A percentile compares a stretch with the other conserved stretches of the same genome.
phyloP scores from a whole-genome alignment of 768 basidiomycete species.

The Lentinula lateritia region DNA sequence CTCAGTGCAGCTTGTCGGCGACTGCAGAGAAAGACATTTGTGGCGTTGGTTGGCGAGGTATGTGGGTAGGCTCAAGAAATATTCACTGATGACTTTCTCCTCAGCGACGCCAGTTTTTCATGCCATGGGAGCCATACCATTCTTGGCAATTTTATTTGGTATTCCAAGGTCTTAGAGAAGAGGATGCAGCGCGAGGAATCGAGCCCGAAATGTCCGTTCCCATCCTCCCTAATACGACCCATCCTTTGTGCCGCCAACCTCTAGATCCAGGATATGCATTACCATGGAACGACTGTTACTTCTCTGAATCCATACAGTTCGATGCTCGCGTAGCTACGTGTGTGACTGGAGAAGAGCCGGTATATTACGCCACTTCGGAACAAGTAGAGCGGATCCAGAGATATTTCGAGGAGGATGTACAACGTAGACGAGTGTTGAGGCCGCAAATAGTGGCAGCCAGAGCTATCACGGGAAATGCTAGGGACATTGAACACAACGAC shows the following conservation, averaged over 20 bases:
- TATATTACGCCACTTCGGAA: neutral
- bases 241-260: constrained; percentile 6
- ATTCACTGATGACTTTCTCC: neutral
- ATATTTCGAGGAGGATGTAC: neutral
- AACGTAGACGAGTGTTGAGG: neutral
- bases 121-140: neutral
- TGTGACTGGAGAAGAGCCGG: neutral
- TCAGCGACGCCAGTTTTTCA: neutral
- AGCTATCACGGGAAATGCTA: neutral
- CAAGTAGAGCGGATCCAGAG: neutral
- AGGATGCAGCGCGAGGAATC: neutral
- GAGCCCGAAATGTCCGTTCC: constrained; percentile 9
- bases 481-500: neutral
- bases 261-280: constrained; percentile 6
- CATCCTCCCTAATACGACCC: constrained; percentile 6
- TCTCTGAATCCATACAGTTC: neutral
- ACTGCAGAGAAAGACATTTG: constrained; percentile 7
- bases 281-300: constrained; percentile 10
- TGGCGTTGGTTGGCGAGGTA: constrained; percentile 1
- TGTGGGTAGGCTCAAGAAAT: neutral
- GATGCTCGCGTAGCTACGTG: neutral
- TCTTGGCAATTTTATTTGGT: constrained; percentile 1
- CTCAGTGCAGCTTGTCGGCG: constrained; percentile 2
- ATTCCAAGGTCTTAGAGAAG: constrained; percentile 2
- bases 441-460: neutral